A percentile compares a stretch with the other conserved stretches of the same genome.
phyloP scores from a whole-genome alignment of 2,329 filamentous ascomycete genomes.

The Sphaerostilbella broomeana region DNA sequence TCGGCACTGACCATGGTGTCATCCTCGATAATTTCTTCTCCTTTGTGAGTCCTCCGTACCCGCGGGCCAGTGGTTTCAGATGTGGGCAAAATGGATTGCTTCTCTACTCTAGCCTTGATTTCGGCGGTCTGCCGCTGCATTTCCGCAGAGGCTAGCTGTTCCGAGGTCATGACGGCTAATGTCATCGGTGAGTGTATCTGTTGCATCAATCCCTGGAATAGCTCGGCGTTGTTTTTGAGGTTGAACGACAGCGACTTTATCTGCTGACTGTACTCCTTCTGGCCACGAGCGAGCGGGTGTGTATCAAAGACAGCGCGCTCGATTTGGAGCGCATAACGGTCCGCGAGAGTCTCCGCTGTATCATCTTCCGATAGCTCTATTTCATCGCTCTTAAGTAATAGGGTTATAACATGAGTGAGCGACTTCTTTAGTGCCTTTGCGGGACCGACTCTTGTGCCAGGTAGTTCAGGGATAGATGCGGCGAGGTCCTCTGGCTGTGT shows the following conservation, averaged over 20 bases:
- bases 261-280: slow-evolving; percentile 52
- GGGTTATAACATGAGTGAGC: slow-evolving; percentile 58
- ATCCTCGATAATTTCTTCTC: slow-evolving; percentile 81
- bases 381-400: slow-evolving; percentile 58
- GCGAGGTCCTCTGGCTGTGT: slow-evolving; percentile 46
- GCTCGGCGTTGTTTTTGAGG: slow-evolving; percentile 76
- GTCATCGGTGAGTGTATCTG: slow-evolving; percentile 65
- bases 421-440: slow-evolving; percentile 66
- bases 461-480: slow-evolving; percentile 47
- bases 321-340: slow-evolving; percentile 68
- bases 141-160: slow-evolving; percentile 89
- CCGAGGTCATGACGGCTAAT: slow-evolving; percentile 79
- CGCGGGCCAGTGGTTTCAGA: slow-evolving; percentile 64
- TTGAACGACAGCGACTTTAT: slow-evolving; percentile 76
- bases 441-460: slow-evolving; percentile 57
- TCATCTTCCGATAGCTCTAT: slow-evolving; percentile 58
- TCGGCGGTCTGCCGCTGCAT: slow-evolving; percentile 70
- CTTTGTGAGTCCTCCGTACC: slow-evolving; percentile 87
- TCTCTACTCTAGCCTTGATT: slow-evolving; percentile 71
- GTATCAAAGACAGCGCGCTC: slow-evolving; percentile 62
- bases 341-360: slow-evolving; percentile 57
- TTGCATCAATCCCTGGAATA: slow-evolving; percentile 69
- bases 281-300: slow-evolving; percentile 39
- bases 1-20: slow-evolving; percentile 46
- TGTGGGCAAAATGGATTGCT: slow-evolving; percentile 77